Evolutionary conservation across 768 basidiomycete species (phyloP).

Genomic region (Panus rudis): DNA sequence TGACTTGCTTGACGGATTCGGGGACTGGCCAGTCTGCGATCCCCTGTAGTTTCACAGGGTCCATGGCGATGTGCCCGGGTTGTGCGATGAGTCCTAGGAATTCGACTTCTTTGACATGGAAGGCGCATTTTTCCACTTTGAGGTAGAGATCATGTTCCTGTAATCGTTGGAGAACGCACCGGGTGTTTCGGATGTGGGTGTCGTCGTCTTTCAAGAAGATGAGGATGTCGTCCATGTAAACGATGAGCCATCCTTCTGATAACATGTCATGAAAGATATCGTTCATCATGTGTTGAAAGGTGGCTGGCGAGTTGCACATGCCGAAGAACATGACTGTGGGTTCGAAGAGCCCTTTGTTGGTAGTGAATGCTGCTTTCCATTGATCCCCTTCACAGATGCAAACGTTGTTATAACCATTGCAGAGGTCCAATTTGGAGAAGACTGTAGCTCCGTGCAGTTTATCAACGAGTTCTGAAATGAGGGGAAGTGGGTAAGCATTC

Average conservation of each 20-base stretch:
- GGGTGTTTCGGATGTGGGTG: conserved; percentile 14
- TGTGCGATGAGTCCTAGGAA: conserved; percentile 26
- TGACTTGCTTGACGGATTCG: conserved; percentile 12
- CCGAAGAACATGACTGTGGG: conserved; percentile 35
- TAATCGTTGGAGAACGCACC: conserved; percentile 16
- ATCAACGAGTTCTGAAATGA: conserved; percentile 22
- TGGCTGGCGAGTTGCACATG: conserved; percentile 28
- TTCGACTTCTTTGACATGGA: conserved; percentile 19
- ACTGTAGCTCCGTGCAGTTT: conserved; percentile 14
- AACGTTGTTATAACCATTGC: conserved; percentile 26
- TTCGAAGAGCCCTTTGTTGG: conserved; percentile 31
- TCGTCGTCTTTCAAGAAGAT: conserved; percentile 19
- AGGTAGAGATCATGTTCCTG: conserved; percentile 24
- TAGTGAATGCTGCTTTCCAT: conserved; percentile 34
- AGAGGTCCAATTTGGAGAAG: conserved; percentile 26
- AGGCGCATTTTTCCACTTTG: conserved; percentile 32
- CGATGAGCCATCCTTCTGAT: conserved; percentile 24
- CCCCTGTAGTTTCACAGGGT: conserved; percentile 24
- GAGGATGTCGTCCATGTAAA: conserved; percentile 37
- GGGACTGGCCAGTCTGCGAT: conserved; percentile 25
- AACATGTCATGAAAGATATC: conserved; percentile 25
- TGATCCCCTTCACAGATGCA: conserved; percentile 33
- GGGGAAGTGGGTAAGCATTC: conserved; percentile 27
- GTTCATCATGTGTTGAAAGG: conserved; percentile 28
- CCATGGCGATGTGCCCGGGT: conserved; percentile 18